Base-by-base conservation (phyloP, 176 grass and related monocot species). In the Hyparrhenia diplandra region DNA sequence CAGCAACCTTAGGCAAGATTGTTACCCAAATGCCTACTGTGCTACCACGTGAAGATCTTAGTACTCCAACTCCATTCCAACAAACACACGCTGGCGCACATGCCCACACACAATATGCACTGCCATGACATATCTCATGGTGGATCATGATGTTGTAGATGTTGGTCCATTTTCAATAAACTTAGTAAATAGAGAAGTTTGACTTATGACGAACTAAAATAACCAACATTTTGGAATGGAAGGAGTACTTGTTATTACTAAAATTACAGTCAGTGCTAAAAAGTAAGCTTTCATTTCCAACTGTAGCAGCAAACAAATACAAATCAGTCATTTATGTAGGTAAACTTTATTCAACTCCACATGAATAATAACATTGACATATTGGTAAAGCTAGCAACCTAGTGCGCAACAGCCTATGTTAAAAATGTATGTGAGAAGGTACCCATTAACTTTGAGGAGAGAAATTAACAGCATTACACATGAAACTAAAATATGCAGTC, bases 271-370 rank as follows among this genome's bases (percentile, higher is more conserved):
- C 54, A 66, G 27, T 18, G 3, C 65, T 77, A 72, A 29, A 71
- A 54, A 76, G 29, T n/a, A 58, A 66, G 70, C 28, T 76, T 77
- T 8, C 16, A 45, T 24, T 6, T 17, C 49, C 30, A 74, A 58
- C 27, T 74, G 27, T 41, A 43, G 46, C 13, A 46, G 21, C 11
- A 10, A 40, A 42, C 24, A 70, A 64, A 76, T 73, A 39, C 46
- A 74, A 67, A 73, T 34, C 14, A 7, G 20, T 13, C 40, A 58
- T 55, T 73, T 73, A 17, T 66, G 73, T 74, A 68, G 8, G 59
- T 67, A 74, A 75, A 69, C 4, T 74, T 78, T 37, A 55, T 68
- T 57, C 37, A 67, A 84, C 3, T 80, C 20, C 18, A 66, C 28
- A 64, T 24, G 31, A n/a, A 67, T 67, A 64, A 20, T 17, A 64